phyloP scores from a whole-genome alignment of 1,284 basidiomycete genomes.

The Termitomyces sp. region DNA sequence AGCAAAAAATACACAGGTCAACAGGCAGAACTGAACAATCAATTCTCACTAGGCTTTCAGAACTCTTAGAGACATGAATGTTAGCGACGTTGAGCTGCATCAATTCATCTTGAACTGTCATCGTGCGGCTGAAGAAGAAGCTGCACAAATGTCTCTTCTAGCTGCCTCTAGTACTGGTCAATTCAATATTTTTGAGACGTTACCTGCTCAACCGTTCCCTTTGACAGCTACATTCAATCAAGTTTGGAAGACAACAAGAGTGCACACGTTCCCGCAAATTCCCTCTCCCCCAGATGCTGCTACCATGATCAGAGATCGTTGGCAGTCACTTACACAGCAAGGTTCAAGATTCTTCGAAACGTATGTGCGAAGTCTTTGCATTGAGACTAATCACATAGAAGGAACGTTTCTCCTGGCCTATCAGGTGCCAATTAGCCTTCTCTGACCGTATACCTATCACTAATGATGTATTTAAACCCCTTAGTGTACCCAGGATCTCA shows the following conservation, averaged over 20 bases:
- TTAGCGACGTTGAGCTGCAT: neutral
- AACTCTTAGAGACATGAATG: neutral
- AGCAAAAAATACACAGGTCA: neutral
- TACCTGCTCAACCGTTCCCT: too few relatives aligned
- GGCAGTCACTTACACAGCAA: slow-evolving; percentile 14
- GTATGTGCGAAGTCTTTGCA: slow-evolving; percentile 22
- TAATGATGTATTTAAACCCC: neutral
- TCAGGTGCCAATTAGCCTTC: slow-evolving; percentile 14
- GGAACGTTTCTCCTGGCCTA: slow-evolving; percentile 23
- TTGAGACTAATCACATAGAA: slow-evolving; percentile 29
- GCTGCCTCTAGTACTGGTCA: neutral
- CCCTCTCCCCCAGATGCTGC: slow-evolving; percentile 14
- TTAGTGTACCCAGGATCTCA: slow-evolving; percentile 23
- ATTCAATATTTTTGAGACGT: too few relatives aligned
- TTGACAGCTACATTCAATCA: too few relatives aligned
- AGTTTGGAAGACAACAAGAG: slow-evolving; percentile 20
- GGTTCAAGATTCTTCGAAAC: slow-evolving; percentile 15
- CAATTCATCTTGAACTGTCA: neutral
- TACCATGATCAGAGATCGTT: slow-evolving; percentile 15
- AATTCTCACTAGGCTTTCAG: neutral
- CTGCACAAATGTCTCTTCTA: neutral
- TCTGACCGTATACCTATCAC: neutral
- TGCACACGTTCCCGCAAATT: slow-evolving; percentile 20
- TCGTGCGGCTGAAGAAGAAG: neutral
- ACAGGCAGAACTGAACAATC: neutral